A percentile compares a stretch with the other conserved stretches of the same genome.
These are phyloP conservation scores for Xylaria flabelliformis DNA, from an alignment of 495 filamentous ascomycete genomes.

Conservation along the genomic window DNA sequence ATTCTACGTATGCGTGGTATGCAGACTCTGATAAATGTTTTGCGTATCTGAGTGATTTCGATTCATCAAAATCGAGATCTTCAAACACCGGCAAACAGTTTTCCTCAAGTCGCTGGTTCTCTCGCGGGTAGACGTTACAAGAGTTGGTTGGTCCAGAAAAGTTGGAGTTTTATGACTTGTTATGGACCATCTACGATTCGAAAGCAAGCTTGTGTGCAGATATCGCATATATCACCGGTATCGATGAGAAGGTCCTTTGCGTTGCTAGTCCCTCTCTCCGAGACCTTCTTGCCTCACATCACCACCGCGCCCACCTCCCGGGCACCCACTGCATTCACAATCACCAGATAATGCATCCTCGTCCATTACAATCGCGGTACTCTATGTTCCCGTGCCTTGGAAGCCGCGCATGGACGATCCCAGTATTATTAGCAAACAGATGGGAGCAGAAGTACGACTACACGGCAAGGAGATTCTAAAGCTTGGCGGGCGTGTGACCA, in stretches of 20 bases:
- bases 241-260: neutral
- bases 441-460: no score
- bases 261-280: neutral
- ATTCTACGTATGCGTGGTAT: slow-evolving; percentile 6
- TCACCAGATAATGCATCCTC: no score
- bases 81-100: neutral
- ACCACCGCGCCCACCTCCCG: no score
- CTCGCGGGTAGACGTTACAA: neutral
- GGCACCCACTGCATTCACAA: no score
- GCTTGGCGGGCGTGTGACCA: no score
- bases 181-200: neutral
- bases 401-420: no score
- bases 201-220: neutral
- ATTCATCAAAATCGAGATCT: neutral
- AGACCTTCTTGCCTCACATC: neutral
- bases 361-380: no score
- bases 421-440: no score
- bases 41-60: slow-evolving; percentile 7
- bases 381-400: no score
- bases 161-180: neutral
- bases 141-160: neutral
- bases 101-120: neutral
- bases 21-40: neutral
- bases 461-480: no score
- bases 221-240: neutral